Conservation (phyloP, 768 basidiomycete species). For the Calocera cornea region DNA sequence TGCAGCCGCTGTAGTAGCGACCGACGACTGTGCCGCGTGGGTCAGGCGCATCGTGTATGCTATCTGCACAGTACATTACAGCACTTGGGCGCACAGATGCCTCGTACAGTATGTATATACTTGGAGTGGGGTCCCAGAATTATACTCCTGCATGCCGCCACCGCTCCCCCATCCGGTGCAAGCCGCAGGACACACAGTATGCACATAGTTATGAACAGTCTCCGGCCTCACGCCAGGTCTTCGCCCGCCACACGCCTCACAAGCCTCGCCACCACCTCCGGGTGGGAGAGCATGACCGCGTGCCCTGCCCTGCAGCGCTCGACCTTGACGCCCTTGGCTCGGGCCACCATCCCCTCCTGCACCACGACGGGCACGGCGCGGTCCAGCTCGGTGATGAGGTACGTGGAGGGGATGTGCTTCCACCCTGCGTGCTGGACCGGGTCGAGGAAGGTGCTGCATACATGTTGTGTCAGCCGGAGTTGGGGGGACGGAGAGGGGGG, state of each 20-base stretch:
- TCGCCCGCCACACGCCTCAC: neutral
- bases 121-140: no score
- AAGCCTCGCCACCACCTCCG: neutral
- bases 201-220: no score
- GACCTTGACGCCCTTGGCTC: neutral
- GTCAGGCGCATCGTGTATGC: no score
- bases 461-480: neutral
- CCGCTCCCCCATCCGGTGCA: no score
- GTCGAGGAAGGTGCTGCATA: neutral
- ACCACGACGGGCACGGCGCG: neutral
- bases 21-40: no score
- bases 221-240: no score
- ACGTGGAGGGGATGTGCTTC: neutral
- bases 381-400: neutral
- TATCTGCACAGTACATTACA: no score
- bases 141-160: no score
- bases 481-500: neutral
- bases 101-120: no score
- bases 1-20: no score
- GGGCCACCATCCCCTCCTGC: neutral
- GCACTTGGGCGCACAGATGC: no score
- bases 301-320: neutral
- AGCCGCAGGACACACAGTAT: no score
- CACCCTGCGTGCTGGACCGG: neutral
- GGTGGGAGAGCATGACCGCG: conserved; percentile 1